Base-by-base conservation (phyloP, 495 filamentous ascomycete species). In the Hypoxylon fragiforme region DNA sequence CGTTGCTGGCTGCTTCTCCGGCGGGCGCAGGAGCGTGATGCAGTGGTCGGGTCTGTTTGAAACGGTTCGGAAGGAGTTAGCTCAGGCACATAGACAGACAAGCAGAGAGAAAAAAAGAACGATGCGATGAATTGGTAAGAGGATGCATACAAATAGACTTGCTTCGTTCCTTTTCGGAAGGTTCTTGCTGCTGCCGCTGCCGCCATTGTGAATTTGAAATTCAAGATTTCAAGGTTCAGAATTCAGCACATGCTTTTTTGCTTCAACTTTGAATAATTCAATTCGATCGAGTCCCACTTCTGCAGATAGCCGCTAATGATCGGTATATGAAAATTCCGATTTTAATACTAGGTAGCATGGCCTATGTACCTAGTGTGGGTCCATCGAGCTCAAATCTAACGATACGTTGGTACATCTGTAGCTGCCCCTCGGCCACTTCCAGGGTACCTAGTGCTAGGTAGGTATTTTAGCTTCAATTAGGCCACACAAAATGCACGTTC, bases 31-130 rank as follows among this genome's bases (percentile, higher is more conserved):
- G 54, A 96, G 81, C 54, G 86, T 81, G 63, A 96, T 70, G 37
- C 78, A 81, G 72, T 92, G 88, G 65, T 86, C 82, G 28, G 91
- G 92, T 47, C 91, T 97, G n/a, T n/a, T n/a, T n/a, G n/a, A 62
- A 14, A 12, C 15, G 44, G 28, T 28, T 9, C 24, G 9, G 9
- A 9, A 12, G 28, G 14, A 44, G 1, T 16, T 18, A 14, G 26
- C 7, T 59, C 49, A 50, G 57, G 48, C 40, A 28, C 1, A 8
- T 20, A 34, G 13, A 5, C n/a, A n/a, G n/a, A n/a, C n/a, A n/a
- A n/a, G n/a, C n/a, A n/a, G n/a, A 28, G 24, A 28, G 24, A 9
- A 28, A 28, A 9, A 44, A 37, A 2, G 15, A 1, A 36, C 26
- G 18, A 15, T 14, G 16, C 36, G 8, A 20, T 38, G 19, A 11